Base-by-base conservation (phyloP, 192 early-diverging fungal genomes). In the Coemansia sp. region DNA sequence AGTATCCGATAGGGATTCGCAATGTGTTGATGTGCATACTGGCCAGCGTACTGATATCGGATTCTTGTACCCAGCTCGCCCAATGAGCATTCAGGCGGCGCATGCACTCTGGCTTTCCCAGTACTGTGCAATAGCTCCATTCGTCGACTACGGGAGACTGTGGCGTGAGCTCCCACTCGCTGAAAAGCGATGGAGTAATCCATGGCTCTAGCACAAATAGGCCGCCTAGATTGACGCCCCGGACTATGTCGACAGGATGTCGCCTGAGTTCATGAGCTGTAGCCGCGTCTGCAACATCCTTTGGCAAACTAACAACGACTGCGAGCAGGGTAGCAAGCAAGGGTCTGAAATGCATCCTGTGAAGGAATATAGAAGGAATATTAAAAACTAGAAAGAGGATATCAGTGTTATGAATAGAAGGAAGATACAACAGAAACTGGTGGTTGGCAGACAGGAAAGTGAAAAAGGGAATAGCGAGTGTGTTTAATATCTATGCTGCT, bases 211-310 rank as follows among this genome's bases (percentile, higher is more conserved):
- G 78, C 9, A 92, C 89, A 39, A 92, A 84, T 67, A 88, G 87
- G 8, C 90, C 89, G 41, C 90, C 88, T 2, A 92, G 67, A 35
- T 90, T 92, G 27, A 90, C 89, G 7, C 90, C 90, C 5, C 88
- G 85, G 32, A 90, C 87, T 40, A 56, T 41, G 34, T 66, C 73
- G 10, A 35, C 15, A 5, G 59, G 2, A 35, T 65, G 52, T 1
- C 20, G 47, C 24, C 24, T 12, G 4, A 32, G 12, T 2, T 16
- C 24, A 35, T 58, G 27, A 7, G 30, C 38, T 47, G 69, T 62
- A 7, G 59, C 35, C 32, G 47, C 30, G 20, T 32, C 22, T 27
- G 59, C 58, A 9, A 61, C 29, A 3, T 40, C 24, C 13, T 37
- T 44, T 32, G 41, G 1, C 6, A 38, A 13, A 1, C 24, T 44